These are phyloP conservation scores for Pleurotus sapidus DNA, from an alignment of 768 basidiomycete genomes.

Conservation along the genomic window DNA sequence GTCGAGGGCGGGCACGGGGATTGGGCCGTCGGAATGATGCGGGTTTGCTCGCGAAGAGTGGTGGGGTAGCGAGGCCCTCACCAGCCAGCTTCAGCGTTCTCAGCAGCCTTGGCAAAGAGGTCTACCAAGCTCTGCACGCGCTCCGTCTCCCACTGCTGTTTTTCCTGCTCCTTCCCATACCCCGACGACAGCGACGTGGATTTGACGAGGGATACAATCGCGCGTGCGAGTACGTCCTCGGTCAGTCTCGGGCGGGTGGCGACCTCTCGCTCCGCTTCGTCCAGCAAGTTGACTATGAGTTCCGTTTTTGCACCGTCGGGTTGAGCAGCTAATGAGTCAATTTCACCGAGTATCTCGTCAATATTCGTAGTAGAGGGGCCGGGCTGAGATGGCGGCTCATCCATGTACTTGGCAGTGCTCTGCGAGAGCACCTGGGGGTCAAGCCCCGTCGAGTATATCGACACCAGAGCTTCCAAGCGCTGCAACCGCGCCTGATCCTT, in stretches of 20 bases:
- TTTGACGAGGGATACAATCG: background rate
- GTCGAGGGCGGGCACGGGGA: background rate
- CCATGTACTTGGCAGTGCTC: conserved; percentile 11
- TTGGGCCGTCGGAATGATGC: background rate
- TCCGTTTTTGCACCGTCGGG: background rate
- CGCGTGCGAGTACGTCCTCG: conserved; percentile 2
- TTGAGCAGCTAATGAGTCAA: background rate
- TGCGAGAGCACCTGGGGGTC: conserved; percentile 1
- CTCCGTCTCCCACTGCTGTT: background rate
- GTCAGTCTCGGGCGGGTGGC: background rate
- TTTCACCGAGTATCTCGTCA: background rate
- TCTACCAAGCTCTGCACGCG: background rate
- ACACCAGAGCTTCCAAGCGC: conserved; percentile 5
- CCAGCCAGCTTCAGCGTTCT: conserved; percentile 1
- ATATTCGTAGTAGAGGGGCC: conserved; percentile 2
- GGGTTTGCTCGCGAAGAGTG: background rate
- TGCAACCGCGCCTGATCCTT: conserved; percentile 2
- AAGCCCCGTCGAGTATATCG: background rate
- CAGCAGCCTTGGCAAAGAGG: background rate
- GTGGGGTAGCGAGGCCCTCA: background rate
- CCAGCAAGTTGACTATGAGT: background rate
- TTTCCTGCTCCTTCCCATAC: background rate
- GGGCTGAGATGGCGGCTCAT: conserved; percentile 11
- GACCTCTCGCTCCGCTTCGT: background rate
- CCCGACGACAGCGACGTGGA: background rate